phyloP scores from a whole-genome alignment of 75 land plant genomes.

The Chamaecyparis obtusa region DNA sequence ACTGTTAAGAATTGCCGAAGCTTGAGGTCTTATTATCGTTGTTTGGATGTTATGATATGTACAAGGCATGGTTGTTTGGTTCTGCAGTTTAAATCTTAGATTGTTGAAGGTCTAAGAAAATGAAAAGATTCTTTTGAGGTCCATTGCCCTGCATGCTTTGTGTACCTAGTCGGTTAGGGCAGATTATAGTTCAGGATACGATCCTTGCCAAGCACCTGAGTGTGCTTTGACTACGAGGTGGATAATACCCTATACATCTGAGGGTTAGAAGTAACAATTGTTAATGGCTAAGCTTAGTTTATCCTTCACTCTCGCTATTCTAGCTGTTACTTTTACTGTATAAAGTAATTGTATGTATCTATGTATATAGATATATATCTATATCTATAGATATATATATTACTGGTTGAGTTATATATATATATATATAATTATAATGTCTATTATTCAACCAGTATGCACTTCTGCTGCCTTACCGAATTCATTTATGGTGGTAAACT shows the following conservation, averaged over 20 bases:
- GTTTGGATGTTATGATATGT: background rate
- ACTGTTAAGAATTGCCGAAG: no score
- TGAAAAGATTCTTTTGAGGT: background rate
- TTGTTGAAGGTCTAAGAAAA: background rate
- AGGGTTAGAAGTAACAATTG: background rate
- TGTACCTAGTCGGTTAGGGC: background rate
- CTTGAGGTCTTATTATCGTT: background rate
- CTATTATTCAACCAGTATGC: no score
- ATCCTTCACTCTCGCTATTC: background rate
- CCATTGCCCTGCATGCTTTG: background rate
- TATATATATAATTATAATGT: no score
- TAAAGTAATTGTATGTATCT: no score
- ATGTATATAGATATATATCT: no score
- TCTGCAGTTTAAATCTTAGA: background rate
- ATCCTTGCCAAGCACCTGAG: no score
- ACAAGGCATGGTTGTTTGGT: background rate
- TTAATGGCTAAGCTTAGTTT: no score
- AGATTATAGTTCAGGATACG: no score
- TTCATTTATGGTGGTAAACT: background rate
- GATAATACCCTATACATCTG: background rate
- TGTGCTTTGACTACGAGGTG: background rate
- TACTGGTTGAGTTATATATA: no score
- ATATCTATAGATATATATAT: no score
- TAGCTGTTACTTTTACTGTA: background rate
- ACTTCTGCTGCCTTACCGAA: background rate